Percentiles rank a stretch among this genome's conserved stretches.
Evolutionary conservation across 192 early-diverging fungal genomes (phyloP).

Genomic region (Gaertneriomyces sp.): DNA sequence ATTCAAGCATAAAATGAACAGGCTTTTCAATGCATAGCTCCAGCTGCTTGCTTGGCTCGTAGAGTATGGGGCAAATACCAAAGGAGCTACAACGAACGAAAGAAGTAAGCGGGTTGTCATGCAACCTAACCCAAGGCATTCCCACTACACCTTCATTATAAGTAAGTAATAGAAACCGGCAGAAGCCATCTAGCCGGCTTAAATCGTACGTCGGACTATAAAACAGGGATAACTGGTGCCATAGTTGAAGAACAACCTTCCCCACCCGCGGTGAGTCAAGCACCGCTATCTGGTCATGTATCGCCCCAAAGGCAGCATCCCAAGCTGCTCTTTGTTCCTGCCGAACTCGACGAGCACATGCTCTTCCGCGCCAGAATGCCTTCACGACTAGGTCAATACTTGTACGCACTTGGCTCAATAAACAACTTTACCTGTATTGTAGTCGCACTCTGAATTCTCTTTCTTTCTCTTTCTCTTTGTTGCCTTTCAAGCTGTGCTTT

Average conservation of each 20-base stretch:
- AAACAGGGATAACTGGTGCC: not conserved
- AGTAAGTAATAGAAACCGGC: not conserved
- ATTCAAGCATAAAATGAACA: too few species aligned
- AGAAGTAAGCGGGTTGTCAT: too few species aligned
- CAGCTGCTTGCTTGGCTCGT: too few species aligned
- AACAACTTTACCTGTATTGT: slow-evolving; percentile 56
- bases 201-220: not conserved
- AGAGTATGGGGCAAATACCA: too few species aligned
- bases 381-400: slow-evolving; percentile 15
- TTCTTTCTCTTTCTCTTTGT: slow-evolving; percentile 68
- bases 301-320: slow-evolving; percentile 26
- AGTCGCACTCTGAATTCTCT: slow-evolving; percentile 47
- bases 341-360: slow-evolving; percentile 29
- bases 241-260: not conserved
- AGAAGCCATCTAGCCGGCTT: not conserved
- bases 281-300: slow-evolving; percentile 8
- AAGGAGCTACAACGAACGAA: too few species aligned
- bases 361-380: slow-evolving; percentile 61
- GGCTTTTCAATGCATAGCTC: too few species aligned
- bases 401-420: not conserved
- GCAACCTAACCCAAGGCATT: too few species aligned
- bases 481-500: slow-evolving; percentile 67
- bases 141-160: too few species aligned
- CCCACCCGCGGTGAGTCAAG: not conserved
- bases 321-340: slow-evolving; percentile 32